Evolutionary conservation across 1,139 yeast species (phyloP).

Genomic region (Suhomyces taliae): DNA sequence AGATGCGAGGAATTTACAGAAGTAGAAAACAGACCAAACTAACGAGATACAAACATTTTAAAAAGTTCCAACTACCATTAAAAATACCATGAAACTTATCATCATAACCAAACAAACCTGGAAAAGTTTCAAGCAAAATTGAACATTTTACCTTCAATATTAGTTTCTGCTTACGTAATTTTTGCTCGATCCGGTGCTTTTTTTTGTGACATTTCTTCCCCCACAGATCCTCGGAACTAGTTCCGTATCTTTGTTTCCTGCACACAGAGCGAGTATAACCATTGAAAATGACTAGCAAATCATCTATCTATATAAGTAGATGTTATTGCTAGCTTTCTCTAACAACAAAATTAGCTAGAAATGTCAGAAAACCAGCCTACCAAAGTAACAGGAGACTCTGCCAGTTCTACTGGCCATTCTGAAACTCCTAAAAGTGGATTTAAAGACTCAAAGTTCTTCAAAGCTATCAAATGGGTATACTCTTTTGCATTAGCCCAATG

Average conservation of each 20-base stretch:
- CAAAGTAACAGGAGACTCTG: background rate
- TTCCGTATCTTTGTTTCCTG: background rate
- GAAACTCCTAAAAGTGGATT: background rate
- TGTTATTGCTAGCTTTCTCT: background rate
- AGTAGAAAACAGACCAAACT: too few species aligned
- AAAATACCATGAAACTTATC: too few species aligned
- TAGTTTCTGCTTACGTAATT: background rate
- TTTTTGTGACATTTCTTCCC: background rate
- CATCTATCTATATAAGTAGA: background rate
- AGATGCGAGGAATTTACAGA: too few species aligned
- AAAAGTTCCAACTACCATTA: too few species aligned
- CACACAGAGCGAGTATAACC: background rate
- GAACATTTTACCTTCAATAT: background rate
- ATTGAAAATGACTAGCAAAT: background rate
- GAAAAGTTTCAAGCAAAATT: background rate
- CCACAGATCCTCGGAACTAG: background rate
- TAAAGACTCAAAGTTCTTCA: slow-evolving; percentile 1
- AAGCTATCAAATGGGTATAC: slow-evolving; percentile 12
- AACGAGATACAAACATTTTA: too few species aligned
- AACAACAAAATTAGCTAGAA: background rate
- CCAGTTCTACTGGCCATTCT: background rate
- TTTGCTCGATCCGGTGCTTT: background rate
- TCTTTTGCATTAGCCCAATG: slow-evolving; percentile 49
- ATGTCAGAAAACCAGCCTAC: background rate
- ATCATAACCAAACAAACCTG: too few species aligned